Evolutionary conservation across 345 rosid species (phyloP).

Genomic region (Acer yangbiense): DNA sequence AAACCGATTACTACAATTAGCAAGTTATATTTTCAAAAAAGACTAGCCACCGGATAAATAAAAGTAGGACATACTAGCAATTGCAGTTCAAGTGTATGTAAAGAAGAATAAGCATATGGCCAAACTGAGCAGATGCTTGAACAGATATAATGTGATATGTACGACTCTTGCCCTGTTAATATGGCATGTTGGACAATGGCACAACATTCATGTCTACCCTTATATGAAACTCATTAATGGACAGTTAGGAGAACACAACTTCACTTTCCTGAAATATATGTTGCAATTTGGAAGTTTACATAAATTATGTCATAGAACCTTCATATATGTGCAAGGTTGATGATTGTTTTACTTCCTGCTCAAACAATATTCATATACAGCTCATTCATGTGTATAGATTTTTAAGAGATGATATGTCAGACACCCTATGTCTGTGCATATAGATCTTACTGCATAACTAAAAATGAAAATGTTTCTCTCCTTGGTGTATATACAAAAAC

Average conservation of each 20-base stretch:
- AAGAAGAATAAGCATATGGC: neutral
- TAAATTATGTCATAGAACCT: neutral
- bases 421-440: neutral
- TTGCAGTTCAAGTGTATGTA: neutral
- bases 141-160: neutral
- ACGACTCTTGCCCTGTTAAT: neutral
- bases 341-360: neutral
- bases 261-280: neutral
- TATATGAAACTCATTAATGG: neutral
- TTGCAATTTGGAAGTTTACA: neutral
- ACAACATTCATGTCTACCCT: neutral
- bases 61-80: neutral
- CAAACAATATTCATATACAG: neutral
- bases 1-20: constrained; percentile 15
- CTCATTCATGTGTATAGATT: neutral
- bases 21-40: neutral
- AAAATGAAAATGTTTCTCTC: neutral
- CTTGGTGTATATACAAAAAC: neutral
- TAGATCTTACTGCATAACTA: neutral
- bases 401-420: neutral
- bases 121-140: neutral
- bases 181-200: neutral
- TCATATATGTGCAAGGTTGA: neutral
- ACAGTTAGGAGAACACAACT: neutral
- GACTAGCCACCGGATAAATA: neutral